Conservation (phyloP, 2,329 filamentous ascomycete genomes). For the Fusarium sp. region DNA sequence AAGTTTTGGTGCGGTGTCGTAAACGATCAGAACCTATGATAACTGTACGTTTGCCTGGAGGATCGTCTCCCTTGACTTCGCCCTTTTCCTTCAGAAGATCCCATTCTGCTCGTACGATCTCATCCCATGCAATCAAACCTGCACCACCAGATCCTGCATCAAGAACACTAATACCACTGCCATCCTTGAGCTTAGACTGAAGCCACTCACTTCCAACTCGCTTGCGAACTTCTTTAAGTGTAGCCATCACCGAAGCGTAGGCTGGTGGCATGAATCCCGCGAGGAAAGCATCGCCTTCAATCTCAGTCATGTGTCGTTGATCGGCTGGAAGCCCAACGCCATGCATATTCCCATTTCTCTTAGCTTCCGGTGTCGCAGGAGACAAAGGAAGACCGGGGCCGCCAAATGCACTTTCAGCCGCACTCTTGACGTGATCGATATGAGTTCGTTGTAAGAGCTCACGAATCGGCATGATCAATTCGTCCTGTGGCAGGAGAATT, state of each 20-base stretch:
- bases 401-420: slow-evolving; percentile 81
- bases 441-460: slow-evolving; percentile 75
- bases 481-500: slow-evolving; percentile 77
- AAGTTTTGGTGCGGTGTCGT: slow-evolving; percentile 77
- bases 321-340: slow-evolving; percentile 73
- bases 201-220: slow-evolving; percentile 80
- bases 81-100: slow-evolving; percentile 71
- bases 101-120: slow-evolving; percentile 86
- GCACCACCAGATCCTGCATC: slow-evolving; percentile 82
- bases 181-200: slow-evolving; percentile 69
- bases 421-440: slow-evolving; percentile 78
- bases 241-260: slow-evolving; percentile 75
- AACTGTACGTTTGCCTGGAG: slow-evolving; percentile 82
- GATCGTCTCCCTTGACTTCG: slow-evolving; percentile 56
- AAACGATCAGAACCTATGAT: slow-evolving; percentile 81
- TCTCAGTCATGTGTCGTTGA: slow-evolving; percentile 76
- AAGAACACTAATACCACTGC: slow-evolving; percentile 71
- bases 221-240: slow-evolving; percentile 79
- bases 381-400: slow-evolving; percentile 82
- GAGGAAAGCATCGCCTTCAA: slow-evolving; percentile 80
- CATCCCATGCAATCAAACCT: slow-evolving; percentile 79
- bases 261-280: slow-evolving; percentile 76
- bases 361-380: slow-evolving; percentile 73
- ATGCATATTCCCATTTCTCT: slow-evolving; percentile 70
- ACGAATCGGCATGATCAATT: slow-evolving; percentile 77